A percentile compares a stretch with the other conserved stretches of the same genome.
Evolutionary conservation across 1,284 basidiomycete genomes (phyloP).

Genomic region (Volvariella volvacea): DNA sequence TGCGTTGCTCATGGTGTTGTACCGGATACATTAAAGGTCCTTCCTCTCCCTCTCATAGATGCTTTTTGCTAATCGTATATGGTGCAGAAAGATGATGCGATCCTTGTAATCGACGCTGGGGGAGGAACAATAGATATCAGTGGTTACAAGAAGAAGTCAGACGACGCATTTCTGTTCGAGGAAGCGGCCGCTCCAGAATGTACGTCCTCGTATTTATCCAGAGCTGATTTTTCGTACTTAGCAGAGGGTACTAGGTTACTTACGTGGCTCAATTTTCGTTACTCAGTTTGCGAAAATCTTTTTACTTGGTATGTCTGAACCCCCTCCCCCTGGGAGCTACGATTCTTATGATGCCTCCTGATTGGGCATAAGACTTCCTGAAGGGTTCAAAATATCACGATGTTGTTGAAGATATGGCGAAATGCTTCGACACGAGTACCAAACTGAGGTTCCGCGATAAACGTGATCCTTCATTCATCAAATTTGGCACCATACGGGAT

Average conservation of each 20-base stretch:
- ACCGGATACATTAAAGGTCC: slow-evolving; percentile 30
- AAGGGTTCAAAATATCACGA: slow-evolving; percentile 15
- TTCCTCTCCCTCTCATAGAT: not conserved
- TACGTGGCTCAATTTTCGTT: slow-evolving; percentile 32
- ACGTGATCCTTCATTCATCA: slow-evolving; percentile 37
- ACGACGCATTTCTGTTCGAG: slow-evolving; percentile 15
- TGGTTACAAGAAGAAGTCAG: slow-evolving; percentile 30
- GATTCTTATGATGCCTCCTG: not conserved
- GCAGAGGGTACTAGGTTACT: slow-evolving; percentile 17
- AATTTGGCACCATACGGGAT: slow-evolving; percentile 42
- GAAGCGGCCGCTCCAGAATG: slow-evolving; percentile 25
- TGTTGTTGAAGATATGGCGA: slow-evolving; percentile 30
- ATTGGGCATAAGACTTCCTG: slow-evolving; percentile 13
- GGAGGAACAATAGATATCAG: slow-evolving; percentile 45
- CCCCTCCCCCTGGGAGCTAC: not conserved
- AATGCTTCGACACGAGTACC: slow-evolving; percentile 44
- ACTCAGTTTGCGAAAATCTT: slow-evolving; percentile 30
- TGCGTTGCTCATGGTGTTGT: slow-evolving; percentile 33
- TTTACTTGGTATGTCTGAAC: slow-evolving; percentile 22
- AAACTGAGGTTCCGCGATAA: slow-evolving; percentile 39
- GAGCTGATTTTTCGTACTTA: slow-evolving; percentile 6
- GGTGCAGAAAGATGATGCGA: slow-evolving; percentile 26
- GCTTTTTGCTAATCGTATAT: not conserved
- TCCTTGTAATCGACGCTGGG: slow-evolving; percentile 46
- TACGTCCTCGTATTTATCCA: slow-evolving; percentile 10